Evolutionary conservation across 257 asterid genomes (phyloP), one percentile per base, ranked within the genome.

Genomic region (Ehretia macrophylla): DNA sequence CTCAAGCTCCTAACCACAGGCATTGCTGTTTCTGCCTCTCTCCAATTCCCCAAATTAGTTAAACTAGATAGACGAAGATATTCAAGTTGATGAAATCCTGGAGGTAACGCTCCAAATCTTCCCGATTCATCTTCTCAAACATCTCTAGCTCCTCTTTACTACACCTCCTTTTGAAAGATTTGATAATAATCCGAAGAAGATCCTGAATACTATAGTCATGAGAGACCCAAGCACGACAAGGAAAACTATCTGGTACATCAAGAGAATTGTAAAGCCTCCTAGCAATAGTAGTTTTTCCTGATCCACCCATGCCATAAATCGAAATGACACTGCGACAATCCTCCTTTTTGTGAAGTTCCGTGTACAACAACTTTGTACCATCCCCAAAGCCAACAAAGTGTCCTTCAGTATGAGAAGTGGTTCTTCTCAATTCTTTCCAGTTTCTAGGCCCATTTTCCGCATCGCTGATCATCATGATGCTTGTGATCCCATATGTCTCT

Each of bases 301-400:
- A 45, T 3, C 69, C 57, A 4, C 69, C 69, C 69, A 64, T 64
- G 8, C 63, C 69, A 32, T 55, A 20, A 55, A 64, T 56, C 18
- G 69, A 64, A 51, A 64, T 44, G 11, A 16, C 18, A 0, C 38
- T 54, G 19, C 35, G 49, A 1, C 9, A 14, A 44, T 21, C 45
- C 62, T 56, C 63, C 4, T 4, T 5, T 55, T 45, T 56, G 47
- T 55, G 56, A 55, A 65, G 39, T 46, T 20, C n/a, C 5, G 37
- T 42, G n/a, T n/a, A n/a, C 13, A 40, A 20, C 60, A 63, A 8
- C 8, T 63, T n/a, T 23, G 47, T 49, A 39, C 21, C 48, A 45
- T 64, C 47, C 22, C 14, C 48, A 56, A 45, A 44, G 47, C 63
- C 69, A 55, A 55, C 49, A 45, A 55, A 49, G 19, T 42, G 20